A percentile compares a stretch with the other conserved stretches of the same genome.
Evolutionary conservation across 768 basidiomycete genomes (phyloP).

Genomic region (Pleurotus sapidus): DNA sequence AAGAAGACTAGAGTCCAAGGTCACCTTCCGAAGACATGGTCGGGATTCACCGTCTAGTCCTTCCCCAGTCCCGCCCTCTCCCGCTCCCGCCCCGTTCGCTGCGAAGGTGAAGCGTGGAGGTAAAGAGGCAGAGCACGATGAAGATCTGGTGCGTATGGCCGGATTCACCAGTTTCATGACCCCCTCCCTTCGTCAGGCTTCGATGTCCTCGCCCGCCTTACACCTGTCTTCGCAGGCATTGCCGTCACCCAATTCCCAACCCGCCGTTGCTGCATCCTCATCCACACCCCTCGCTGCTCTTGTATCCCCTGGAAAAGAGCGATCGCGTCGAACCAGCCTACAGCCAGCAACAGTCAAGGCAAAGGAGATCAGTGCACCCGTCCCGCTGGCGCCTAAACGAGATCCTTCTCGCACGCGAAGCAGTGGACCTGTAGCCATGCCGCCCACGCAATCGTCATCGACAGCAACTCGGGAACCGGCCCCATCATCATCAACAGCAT

Average conservation of each 20-base stretch:
- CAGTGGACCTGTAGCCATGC: conserved; percentile 14
- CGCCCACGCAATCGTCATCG: conserved; percentile 12
- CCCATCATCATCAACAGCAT: neutral
- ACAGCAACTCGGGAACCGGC: conserved; percentile 11
- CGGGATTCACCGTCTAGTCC: conserved; percentile 33
- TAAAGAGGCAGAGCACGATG: neutral
- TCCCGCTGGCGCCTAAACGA: conserved; percentile 11
- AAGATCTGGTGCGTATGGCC: conserved; percentile 20
- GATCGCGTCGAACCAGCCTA: conserved; percentile 37
- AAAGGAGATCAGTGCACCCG: conserved; percentile 36
- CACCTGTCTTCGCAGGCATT: conserved; percentile 58
- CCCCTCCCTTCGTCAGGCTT: conserved; percentile 66
- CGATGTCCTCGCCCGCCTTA: conserved; percentile 73
- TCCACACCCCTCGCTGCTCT: conserved; percentile 43
- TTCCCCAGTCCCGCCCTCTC: conserved; percentile 33
- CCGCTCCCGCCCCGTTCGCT: conserved; percentile 16
- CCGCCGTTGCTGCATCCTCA: conserved; percentile 43
- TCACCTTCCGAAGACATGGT: conserved; percentile 43
- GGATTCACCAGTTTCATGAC: conserved; percentile 59
- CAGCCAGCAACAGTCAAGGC: conserved; percentile 23
- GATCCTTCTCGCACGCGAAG: conserved; percentile 13
- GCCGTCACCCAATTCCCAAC: conserved; percentile 51
- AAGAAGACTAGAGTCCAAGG: conserved; percentile 45
- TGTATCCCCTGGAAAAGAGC: conserved; percentile 45
- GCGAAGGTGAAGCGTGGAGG: conserved; percentile 1